Conservation (phyloP, 2,329 filamentous ascomycete genomes). For the Xylariaceae sp. region DNA sequence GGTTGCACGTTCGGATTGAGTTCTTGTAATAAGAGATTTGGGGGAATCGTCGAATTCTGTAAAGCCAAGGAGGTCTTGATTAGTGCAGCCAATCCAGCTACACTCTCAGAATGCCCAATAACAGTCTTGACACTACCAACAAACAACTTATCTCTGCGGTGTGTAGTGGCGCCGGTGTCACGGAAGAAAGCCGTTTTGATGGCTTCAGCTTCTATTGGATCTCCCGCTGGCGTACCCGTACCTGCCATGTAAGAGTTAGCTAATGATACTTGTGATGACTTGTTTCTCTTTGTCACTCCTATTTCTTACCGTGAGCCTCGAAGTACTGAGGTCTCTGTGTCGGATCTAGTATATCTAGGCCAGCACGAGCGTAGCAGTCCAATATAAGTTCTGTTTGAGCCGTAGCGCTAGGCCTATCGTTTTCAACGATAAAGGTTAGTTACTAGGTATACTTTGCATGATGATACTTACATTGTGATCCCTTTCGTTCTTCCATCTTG, state of each 20-base stretch:
- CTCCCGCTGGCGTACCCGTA: slow-evolving; percentile 37
- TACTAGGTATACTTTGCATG: neutral
- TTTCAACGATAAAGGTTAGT: neutral
- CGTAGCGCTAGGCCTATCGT: neutral
- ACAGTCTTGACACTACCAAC: slow-evolving; percentile 38
- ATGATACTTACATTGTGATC: slow-evolving; percentile 13
- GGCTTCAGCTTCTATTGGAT: slow-evolving; percentile 35
- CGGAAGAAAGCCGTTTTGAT: slow-evolving; percentile 22
- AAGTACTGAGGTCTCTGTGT: slow-evolving; percentile 36
- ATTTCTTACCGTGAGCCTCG: slow-evolving; percentile 37
- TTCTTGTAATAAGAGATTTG: slow-evolving; percentile 40
- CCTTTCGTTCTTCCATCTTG: slow-evolving; percentile 18
- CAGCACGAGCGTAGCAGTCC: slow-evolving; percentile 4
- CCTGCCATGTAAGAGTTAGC: neutral
- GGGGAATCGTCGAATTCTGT: slow-evolving; percentile 31
- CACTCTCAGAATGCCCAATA: slow-evolving; percentile 37
- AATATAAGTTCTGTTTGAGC: slow-evolving; percentile 14
- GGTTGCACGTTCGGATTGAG: slow-evolving; percentile 38
- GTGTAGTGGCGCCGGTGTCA: neutral
- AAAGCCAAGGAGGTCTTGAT: slow-evolving; percentile 33
- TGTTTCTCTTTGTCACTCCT: no score
- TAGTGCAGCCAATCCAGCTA: slow-evolving; percentile 36
- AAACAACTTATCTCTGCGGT: neutral
- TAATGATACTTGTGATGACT: no score
- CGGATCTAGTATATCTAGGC: slow-evolving; percentile 2